phyloP scores from a whole-genome alignment of 495 filamentous ascomycete species.

The Neurospora discreta region DNA sequence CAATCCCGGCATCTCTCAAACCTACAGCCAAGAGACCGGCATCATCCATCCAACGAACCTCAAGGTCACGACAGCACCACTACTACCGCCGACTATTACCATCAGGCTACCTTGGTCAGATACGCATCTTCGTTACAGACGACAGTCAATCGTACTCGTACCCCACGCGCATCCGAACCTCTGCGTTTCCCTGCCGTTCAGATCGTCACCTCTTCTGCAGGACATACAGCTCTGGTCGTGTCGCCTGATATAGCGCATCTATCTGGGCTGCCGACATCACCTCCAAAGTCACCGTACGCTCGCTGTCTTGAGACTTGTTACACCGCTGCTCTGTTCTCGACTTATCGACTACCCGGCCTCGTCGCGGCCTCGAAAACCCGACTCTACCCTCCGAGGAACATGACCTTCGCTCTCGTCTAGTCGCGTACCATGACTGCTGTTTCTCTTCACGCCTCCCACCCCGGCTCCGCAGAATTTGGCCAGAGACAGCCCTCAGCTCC shows the following conservation, averaged over 20 bases:
- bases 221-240: neutral
- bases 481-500: slow-evolving; percentile 9
- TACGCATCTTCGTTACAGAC: neutral
- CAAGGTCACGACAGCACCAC: neutral
- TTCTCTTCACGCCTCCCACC: slow-evolving; percentile 9
- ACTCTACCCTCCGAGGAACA: slow-evolving; percentile 3
- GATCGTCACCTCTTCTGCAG: neutral
- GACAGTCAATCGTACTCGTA: neutral
- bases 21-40: neutral
- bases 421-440: slow-evolving; percentile 20
- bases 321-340: neutral
- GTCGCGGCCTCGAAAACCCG: neutral
- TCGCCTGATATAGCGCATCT: neutral
- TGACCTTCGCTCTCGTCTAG: slow-evolving; percentile 9
- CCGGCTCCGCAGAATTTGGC: slow-evolving; percentile 6
- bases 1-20: neutral
- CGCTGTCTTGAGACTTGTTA: neutral
- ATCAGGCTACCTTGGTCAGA: neutral
- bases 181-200: neutral
- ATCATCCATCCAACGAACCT: neutral
- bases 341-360: neutral
- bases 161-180: neutral
- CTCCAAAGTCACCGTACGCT: neutral
- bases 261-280: neutral
- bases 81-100: neutral